Conservation (phyloP, 176 grass and related monocot genomes). For the Cocos nucifera region DNA sequence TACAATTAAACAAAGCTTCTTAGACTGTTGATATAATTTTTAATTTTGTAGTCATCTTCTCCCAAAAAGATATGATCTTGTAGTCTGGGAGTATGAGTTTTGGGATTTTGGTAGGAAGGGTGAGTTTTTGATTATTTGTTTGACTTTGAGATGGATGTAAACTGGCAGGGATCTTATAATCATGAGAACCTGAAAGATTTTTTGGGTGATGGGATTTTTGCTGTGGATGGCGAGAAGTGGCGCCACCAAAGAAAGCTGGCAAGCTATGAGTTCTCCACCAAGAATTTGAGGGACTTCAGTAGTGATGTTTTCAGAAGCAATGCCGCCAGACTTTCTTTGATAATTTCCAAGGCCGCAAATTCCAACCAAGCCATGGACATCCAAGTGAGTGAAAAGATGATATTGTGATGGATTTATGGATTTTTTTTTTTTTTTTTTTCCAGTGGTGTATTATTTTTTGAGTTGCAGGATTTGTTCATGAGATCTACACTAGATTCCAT, state of each 20-base stretch:
- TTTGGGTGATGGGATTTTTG: slow-evolving; percentile 78
- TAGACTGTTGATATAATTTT: too few species aligned
- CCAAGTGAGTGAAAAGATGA: slow-evolving; percentile 13
- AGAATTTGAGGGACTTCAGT: slow-evolving; percentile 61
- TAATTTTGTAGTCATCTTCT: neutral
- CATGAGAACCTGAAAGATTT: slow-evolving; percentile 39
- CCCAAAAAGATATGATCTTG: neutral
- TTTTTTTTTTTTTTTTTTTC: too few species aligned
- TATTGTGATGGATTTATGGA: too few species aligned
- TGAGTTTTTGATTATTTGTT: neutral
- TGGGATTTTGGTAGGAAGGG: slow-evolving; percentile 9
- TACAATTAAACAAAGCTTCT: too few species aligned
- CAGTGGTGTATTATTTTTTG: neutral
- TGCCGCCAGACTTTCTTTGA: slow-evolving; percentile 35
- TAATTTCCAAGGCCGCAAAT: slow-evolving; percentile 23
- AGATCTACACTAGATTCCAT: slow-evolving; percentile 63
- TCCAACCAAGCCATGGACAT: slow-evolving; percentile 31
- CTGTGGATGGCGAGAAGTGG: slow-evolving; percentile 68
- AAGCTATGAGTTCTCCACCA: slow-evolving; percentile 56
- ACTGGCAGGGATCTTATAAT: neutral
- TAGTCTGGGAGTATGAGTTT: neutral
- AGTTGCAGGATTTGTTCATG: slow-evolving; percentile 47
- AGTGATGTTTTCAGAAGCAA: slow-evolving; percentile 51
- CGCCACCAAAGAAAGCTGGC: slow-evolving; percentile 76
- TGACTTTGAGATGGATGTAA: too few species aligned